Conservation (phyloP, 1,284 basidiomycete species). For the Cutaneotrichosporon mucoides region DNA sequence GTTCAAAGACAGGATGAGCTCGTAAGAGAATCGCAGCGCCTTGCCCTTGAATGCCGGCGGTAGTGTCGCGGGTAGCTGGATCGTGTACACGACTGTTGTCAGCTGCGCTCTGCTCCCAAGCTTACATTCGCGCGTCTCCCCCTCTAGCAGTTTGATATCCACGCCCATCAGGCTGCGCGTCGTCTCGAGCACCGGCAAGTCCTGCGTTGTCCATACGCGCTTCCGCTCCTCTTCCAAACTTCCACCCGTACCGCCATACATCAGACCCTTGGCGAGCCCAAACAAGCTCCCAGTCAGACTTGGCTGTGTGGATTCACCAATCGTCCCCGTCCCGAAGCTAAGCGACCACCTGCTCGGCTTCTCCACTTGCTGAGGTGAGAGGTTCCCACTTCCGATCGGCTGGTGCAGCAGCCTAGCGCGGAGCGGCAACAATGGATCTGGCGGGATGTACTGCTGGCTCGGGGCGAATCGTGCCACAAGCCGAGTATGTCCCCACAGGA, state of each 20-base stretch:
- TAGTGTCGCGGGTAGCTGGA: constrained; percentile 68
- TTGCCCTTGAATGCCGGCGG: constrained; percentile 88
- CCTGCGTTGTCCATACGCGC: constrained; percentile 47
- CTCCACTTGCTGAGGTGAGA: constrained; percentile 27
- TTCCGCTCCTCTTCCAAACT: constrained; percentile 48
- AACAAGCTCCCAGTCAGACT: constrained; percentile 48
- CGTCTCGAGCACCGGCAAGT: constrained; percentile 48
- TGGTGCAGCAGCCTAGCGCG: constrained; percentile 45
- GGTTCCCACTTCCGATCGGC: constrained; percentile 46
- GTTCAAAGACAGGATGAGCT: constrained; percentile 67
- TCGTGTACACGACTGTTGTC: constrained; percentile 66
- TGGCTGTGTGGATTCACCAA: constrained; percentile 41
- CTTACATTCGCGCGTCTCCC: constrained; percentile 43
- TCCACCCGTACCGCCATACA: constrained; percentile 39
- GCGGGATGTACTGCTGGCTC: constrained; percentile 46
- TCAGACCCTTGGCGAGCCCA: constrained; percentile 45
- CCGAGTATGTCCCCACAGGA: constrained; percentile 48
- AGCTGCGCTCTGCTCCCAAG: background rate
- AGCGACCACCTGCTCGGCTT: constrained; percentile 35
- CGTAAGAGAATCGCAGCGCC: constrained; percentile 78
- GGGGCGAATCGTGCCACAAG: constrained; percentile 46
- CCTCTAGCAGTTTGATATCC: constrained; percentile 40
- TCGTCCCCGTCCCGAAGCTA: constrained; percentile 45
- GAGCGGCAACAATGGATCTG: constrained; percentile 49
- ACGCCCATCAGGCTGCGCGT: constrained; percentile 43